Evolutionary conservation across 2,329 filamentous ascomycete genomes (phyloP).

Genomic region (Elsinoe arachidis): DNA sequence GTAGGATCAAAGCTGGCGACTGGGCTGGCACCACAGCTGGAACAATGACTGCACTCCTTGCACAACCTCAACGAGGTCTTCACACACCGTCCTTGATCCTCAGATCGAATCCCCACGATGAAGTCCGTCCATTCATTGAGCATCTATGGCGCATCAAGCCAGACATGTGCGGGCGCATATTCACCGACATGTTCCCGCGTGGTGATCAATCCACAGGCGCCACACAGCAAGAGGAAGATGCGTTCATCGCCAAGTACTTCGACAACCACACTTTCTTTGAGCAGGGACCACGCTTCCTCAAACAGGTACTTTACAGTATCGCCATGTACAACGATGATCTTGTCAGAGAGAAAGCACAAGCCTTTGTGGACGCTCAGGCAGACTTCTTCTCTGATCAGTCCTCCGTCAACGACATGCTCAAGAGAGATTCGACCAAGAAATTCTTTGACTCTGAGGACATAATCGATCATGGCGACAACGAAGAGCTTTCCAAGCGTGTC

Average conservation of each 20-base stretch:
- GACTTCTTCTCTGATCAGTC: conserved; percentile 18
- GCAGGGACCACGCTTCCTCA: conserved; percentile 28
- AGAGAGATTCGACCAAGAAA: conserved; percentile 13
- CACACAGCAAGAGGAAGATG: conserved; percentile 23
- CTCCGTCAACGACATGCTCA: conserved; percentile 19
- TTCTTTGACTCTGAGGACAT: conserved; percentile 11
- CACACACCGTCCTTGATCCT: conserved; percentile 19
- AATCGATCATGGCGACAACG: neutral
- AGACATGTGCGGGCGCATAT: conserved; percentile 22
- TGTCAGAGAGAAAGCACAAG: conserved; percentile 21
- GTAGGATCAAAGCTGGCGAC: neutral
- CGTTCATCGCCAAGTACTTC: conserved; percentile 24
- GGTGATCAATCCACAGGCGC: conserved; percentile 13
- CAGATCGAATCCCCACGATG: conserved; percentile 23
- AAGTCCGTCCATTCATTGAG: conserved; percentile 25
- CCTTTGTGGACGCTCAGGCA: conserved; percentile 20
- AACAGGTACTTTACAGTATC: conserved; percentile 26
- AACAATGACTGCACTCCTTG: neutral
- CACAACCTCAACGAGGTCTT: neutral
- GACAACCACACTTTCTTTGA: conserved; percentile 21
- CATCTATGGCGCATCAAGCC: conserved; percentile 20
- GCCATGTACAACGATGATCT: conserved; percentile 25
- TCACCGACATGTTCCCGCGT: conserved; percentile 27
- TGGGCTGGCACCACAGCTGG: neutral
- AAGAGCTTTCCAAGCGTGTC: neutral